Conservation (phyloP, 1,139 yeast species). For the Zygosaccharomyces sapae region DNA sequence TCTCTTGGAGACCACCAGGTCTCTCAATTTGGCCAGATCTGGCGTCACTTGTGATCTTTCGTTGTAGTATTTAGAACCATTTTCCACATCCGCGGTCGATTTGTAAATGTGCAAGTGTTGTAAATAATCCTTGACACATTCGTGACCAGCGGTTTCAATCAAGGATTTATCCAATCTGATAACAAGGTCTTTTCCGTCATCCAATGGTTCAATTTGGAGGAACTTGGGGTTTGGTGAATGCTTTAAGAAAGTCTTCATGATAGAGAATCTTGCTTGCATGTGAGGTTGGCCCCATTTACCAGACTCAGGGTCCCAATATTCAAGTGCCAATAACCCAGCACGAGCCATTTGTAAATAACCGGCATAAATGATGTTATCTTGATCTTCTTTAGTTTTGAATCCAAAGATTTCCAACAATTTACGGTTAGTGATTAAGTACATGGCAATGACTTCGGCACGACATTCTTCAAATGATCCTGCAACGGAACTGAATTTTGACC, state of each 20-base stretch:
- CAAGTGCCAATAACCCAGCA: conserved; percentile 78
- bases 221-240: conserved; percentile 59
- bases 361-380: conserved; percentile 58
- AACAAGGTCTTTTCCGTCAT: conserved; percentile 53
- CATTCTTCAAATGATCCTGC: conserved; percentile 91
- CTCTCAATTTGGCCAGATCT: conserved; percentile 62
- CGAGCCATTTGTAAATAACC: conserved; percentile 80
- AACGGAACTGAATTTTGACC: conserved; percentile 71
- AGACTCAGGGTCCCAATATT: conserved; percentile 79
- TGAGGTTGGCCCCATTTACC: conserved; percentile 92
- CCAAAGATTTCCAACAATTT: conserved; percentile 71
- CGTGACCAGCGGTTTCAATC: conserved; percentile 64
- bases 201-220: conserved; percentile 38
- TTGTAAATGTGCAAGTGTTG: conserved; percentile 71
- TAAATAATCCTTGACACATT: conserved; percentile 68
- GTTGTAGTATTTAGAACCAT: conserved; percentile 59
- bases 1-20: conserved; percentile 63
- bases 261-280: conserved; percentile 87
- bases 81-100: conserved; percentile 64
- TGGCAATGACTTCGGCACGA: conserved; percentile 86
- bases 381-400: conserved; percentile 51
- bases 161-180: conserved; percentile 56
- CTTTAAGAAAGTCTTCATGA: conserved; percentile 66
- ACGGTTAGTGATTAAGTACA: conserved; percentile 68
- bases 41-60: conserved; percentile 64